phyloP scores from a whole-genome alignment of 179 eudicot genomes.

The Corrigiola litoralis region DNA sequence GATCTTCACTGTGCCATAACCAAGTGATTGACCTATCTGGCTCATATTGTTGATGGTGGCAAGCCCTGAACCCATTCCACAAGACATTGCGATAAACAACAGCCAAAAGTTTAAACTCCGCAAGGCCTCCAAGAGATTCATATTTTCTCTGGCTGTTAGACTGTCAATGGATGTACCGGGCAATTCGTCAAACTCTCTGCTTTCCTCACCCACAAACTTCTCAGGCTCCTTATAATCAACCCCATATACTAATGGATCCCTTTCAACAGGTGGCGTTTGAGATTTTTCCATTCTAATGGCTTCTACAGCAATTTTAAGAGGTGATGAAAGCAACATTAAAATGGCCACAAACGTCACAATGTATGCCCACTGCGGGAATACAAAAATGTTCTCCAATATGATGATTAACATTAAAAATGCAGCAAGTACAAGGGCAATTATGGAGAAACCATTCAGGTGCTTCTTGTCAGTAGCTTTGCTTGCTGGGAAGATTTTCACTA shows the following conservation, averaged over 20 bases:
- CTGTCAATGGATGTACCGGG: conserved; percentile 11
- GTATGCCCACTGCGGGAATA: conserved; percentile 40
- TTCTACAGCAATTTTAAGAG: conserved; percentile 31
- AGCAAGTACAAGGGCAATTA: conserved; percentile 47
- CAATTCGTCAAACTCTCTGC: conserved; percentile 5
- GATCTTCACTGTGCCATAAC: conserved; percentile 43
- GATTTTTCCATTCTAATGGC: conserved; percentile 17
- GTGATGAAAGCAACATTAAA: conserved; percentile 45
- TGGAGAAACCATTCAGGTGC: conserved; percentile 57
- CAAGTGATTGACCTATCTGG: conserved; percentile 79
- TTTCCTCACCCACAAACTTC: conserved; percentile 4
- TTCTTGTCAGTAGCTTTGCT: conserved; percentile 39
- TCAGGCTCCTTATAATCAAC: neutral
- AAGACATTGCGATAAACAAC: conserved; percentile 64
- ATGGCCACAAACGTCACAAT: conserved; percentile 32
- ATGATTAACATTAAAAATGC: conserved; percentile 55
- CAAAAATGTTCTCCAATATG: conserved; percentile 41
- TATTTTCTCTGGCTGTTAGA: conserved; percentile 14
- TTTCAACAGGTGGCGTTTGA: neutral
- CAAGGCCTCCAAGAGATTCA: conserved; percentile 55
- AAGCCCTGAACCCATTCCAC: conserved; percentile 83
- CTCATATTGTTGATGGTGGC: conserved; percentile 87
- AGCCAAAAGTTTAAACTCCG: conserved; percentile 63
- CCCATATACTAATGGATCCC: conserved; percentile 11
- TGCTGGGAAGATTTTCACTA: conserved; percentile 43